Evolutionary conservation across 1,284 basidiomycete genomes (phyloP).

Genomic region (Cronartium quercuum): DNA sequence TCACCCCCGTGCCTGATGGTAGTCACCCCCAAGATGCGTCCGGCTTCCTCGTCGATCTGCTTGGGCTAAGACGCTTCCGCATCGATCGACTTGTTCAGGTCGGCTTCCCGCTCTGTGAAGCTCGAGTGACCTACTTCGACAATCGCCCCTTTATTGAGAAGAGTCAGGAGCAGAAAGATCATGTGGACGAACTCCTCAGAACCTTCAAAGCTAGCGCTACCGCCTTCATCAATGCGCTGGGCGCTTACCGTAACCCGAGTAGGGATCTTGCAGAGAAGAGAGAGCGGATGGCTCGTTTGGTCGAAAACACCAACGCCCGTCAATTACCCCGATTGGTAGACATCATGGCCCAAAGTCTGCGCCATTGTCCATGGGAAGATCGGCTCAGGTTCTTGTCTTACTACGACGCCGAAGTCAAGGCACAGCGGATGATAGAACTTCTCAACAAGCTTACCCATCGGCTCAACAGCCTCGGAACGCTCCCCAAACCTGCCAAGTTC

Average conservation of each 20-base stretch:
- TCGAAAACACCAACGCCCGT: background rate
- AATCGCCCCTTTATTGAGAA: background rate
- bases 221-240: conserved; percentile 5
- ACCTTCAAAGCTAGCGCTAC: background rate
- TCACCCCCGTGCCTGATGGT: background rate
- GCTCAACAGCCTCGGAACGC: background rate
- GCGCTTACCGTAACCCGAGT: background rate
- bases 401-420: conserved; percentile 10
- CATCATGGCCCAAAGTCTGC: conserved; percentile 10
- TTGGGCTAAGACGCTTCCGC: background rate
- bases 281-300: background rate
- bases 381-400: conserved; percentile 13
- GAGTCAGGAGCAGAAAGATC: background rate
- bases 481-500: conserved; percentile 5
- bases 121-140: background rate
- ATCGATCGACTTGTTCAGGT: background rate
- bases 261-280: background rate
- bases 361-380: conserved; percentile 1
- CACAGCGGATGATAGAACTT: background rate
- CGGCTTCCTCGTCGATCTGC: background rate
- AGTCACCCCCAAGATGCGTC: background rate
- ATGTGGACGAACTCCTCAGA: background rate
- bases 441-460: background rate
- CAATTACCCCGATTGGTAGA: conserved; percentile 4
- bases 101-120: background rate